These are phyloP conservation scores for Candida sp. DNA, from an alignment of 1,139 yeast genomes.

Conservation along the genomic window DNA sequence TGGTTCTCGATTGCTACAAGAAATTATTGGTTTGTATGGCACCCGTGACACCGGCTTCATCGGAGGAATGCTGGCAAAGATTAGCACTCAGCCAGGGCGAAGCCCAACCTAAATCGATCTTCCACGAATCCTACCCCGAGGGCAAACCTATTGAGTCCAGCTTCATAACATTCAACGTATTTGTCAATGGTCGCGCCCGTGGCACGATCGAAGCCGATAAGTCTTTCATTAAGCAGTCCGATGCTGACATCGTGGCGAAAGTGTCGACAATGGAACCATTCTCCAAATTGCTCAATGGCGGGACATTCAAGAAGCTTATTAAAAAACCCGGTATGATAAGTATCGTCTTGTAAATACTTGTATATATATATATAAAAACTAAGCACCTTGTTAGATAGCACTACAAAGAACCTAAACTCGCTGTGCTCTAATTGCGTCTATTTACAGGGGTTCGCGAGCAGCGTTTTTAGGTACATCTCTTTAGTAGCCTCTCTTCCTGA, in stretches of 20 bases:
- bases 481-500: slow-evolving; percentile 35
- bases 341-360: slow-evolving; percentile 18
- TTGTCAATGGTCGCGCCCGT: slow-evolving; percentile 73
- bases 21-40: slow-evolving; percentile 62
- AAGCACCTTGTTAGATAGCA: no score
- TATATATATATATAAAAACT: slow-evolving; percentile 7
- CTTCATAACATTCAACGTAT: slow-evolving; percentile 49
- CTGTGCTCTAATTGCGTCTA: no score
- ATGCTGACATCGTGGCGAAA: slow-evolving; percentile 36
- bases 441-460: not conserved
- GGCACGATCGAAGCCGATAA: slow-evolving; percentile 37
- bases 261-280: slow-evolving; percentile 15
- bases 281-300: slow-evolving; percentile 7
- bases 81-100: slow-evolving; percentile 30
- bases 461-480: not conserved
- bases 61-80: slow-evolving; percentile 83
- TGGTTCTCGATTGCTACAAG: slow-evolving; percentile 45
- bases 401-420: no score
- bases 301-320: slow-evolving; percentile 23
- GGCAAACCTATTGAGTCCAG: slow-evolving; percentile 39
- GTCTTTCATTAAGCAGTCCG: slow-evolving; percentile 17
- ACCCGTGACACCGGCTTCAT: slow-evolving; percentile 79
- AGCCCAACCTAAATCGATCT: slow-evolving; percentile 52
- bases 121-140: slow-evolving; percentile 58
- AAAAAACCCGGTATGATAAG: slow-evolving; percentile 33